Percentiles rank a stretch among this genome's conserved stretches.
Evolutionary conservation across 495 filamentous ascomycete species (phyloP).

Genomic region (Hyaloscypha variabilis): DNA sequence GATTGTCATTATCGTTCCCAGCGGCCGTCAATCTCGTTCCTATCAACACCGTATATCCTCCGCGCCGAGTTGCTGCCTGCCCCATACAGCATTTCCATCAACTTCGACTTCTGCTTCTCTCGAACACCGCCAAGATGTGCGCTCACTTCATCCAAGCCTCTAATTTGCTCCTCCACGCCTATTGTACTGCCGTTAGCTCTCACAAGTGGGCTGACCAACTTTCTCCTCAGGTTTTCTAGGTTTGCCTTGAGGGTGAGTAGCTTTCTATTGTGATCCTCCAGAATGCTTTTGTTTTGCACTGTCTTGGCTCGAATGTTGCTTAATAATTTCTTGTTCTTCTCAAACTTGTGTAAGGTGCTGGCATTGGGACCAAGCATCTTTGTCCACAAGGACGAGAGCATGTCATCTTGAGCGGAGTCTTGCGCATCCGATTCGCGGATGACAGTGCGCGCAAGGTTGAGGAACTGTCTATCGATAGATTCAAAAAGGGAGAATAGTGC

Average conservation of each 20-base stretch:
- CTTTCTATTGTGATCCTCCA: constrained; percentile 81
- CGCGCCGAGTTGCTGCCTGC: constrained; percentile 41
- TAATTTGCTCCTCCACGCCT: constrained; percentile 80
- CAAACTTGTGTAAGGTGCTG: constrained; percentile 76
- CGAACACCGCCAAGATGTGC: constrained; percentile 72
- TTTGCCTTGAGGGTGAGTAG: constrained; percentile 78
- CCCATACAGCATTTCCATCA: constrained; percentile 81
- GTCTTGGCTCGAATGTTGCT: constrained; percentile 78
- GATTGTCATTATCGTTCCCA: constrained; percentile 19
- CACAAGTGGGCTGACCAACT: constrained; percentile 80
- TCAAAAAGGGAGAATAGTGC: constrained; percentile 84
- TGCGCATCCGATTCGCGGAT: constrained; percentile 79
- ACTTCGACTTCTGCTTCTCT: constrained; percentile 76
- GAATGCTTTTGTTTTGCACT: constrained; percentile 79
- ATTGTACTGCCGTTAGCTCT: constrained; percentile 66
- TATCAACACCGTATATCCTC: constrained; percentile 15
- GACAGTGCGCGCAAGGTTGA: constrained; percentile 84
- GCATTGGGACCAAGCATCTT: constrained; percentile 76
- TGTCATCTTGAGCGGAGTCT: constrained; percentile 74
- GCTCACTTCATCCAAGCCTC: constrained; percentile 77
- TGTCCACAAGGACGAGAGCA: constrained; percentile 84
- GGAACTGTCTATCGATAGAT: constrained; percentile 83
- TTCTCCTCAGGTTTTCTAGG: constrained; percentile 74
- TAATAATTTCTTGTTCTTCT: constrained; percentile 79
- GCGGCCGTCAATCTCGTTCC: constrained; percentile 20